Percentiles rank a stretch among this genome's conserved stretches.
Evolutionary conservation across 306 rosid genomes (phyloP).

Genomic region (Gillenia trifoliata): DNA sequence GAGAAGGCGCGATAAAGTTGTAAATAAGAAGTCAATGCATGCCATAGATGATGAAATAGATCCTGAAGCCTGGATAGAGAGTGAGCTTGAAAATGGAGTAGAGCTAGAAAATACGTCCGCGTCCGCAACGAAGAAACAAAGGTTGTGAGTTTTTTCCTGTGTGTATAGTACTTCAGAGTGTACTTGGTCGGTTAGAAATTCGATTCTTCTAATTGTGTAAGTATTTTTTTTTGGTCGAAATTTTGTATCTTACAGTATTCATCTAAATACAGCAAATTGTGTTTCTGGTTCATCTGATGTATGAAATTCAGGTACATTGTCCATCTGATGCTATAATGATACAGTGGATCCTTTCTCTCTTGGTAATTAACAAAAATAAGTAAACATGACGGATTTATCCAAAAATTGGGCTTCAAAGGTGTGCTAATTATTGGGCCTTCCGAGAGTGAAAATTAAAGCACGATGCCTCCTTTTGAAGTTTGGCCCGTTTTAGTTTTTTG

Average conservation of each 20-base stretch:
- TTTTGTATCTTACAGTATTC: not conserved
- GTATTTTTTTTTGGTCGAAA: too few species aligned
- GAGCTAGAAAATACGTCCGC: conserved; percentile 14
- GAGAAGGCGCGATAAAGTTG: conserved; percentile 22
- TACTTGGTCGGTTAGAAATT: not conserved
- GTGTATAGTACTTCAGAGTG: conserved; percentile 4
- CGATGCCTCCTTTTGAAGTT: not conserved
- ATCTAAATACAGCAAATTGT: not conserved
- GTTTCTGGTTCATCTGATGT: not conserved
- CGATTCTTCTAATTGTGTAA: not conserved
- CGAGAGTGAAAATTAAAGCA: not conserved
- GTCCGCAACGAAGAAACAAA: conserved; percentile 25
- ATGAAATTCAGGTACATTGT: not conserved
- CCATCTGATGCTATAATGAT: not conserved
- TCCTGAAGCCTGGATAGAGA: conserved; percentile 46
- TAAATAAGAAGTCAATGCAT: conserved; percentile 14
- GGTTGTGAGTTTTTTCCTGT: conserved; percentile 6
- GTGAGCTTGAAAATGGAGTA: conserved; percentile 44
- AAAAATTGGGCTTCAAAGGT: too few species aligned
- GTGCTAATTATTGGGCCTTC: too few species aligned
- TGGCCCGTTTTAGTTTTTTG: not conserved
- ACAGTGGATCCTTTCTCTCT: not conserved
- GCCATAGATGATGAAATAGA: conserved; percentile 20
- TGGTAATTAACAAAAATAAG: too few species aligned
- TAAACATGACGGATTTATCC: too few species aligned